Conservation (phyloP, 768 basidiomycete genomes). For the Mycena metata region DNA sequence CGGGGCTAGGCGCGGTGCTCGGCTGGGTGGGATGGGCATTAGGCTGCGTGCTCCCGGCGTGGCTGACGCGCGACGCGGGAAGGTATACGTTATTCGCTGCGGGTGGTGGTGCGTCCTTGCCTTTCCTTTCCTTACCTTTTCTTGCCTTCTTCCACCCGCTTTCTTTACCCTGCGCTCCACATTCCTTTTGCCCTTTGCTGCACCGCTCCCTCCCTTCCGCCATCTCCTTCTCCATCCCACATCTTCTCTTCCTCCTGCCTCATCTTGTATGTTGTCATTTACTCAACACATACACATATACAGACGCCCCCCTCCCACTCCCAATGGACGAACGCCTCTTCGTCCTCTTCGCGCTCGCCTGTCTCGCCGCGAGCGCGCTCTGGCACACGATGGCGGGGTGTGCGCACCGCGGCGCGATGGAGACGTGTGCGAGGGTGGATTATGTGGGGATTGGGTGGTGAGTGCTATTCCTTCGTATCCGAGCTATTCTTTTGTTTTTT, state of each 20-base stretch:
- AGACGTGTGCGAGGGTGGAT: slow-evolving; percentile 74
- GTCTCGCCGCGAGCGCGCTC: slow-evolving; percentile 68
- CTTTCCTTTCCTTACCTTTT: slow-evolving; percentile 49
- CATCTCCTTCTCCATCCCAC: too few relatives aligned
- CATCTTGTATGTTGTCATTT: too few relatives aligned
- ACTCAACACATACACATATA: too few relatives aligned
- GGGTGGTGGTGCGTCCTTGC: slow-evolving; percentile 47
- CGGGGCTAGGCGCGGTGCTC: slow-evolving; percentile 5
- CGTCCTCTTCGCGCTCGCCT: slow-evolving; percentile 68
- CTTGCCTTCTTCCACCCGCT: too few relatives aligned
- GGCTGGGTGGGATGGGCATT: too few relatives aligned
- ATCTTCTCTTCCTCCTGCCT: too few relatives aligned
- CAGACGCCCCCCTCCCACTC: slow-evolving; percentile 31
- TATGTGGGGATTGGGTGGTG: slow-evolving; percentile 78
- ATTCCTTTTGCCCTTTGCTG: too few relatives aligned
- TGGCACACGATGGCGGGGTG: slow-evolving; percentile 77
- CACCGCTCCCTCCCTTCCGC: too few relatives aligned
- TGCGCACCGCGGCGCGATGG: slow-evolving; percentile 63
- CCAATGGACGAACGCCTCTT: slow-evolving; percentile 68
- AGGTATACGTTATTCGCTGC: slow-evolving; percentile 24
- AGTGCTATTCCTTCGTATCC: too few relatives aligned
- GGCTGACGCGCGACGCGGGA: too few relatives aligned
- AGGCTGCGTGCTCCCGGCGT: too few relatives aligned
- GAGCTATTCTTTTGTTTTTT: neutral
- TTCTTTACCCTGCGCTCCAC: too few relatives aligned